Conservation (phyloP, 2,329 filamentous ascomycete species). For the Neofusicoccum kwambonambiense region DNA sequence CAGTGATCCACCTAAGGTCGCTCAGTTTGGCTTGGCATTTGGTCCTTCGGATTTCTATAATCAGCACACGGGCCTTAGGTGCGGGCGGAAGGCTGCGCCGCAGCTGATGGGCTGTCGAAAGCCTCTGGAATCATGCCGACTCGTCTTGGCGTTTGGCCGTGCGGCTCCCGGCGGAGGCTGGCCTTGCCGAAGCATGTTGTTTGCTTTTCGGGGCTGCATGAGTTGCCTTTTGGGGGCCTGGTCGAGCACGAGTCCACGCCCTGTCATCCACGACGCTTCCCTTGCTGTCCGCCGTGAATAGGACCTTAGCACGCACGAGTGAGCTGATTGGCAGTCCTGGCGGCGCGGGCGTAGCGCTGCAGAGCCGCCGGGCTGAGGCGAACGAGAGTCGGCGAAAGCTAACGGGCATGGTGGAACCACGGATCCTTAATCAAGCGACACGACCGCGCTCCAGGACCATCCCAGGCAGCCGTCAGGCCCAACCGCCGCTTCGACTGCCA, state of each 20-base stretch:
- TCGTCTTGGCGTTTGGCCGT: background rate
- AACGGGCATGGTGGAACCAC: background rate
- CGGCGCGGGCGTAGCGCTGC: background rate
- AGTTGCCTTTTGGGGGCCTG: background rate
- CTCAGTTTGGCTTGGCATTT: background rate
- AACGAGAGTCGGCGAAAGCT: background rate
- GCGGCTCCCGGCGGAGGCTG: background rate
- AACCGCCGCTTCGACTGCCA: background rate
- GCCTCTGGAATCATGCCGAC: background rate
- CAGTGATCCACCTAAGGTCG: background rate
- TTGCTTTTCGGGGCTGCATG: background rate
- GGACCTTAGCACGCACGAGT: background rate
- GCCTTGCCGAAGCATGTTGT: background rate
- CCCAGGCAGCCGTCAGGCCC: background rate
- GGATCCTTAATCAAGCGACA: conserved; percentile 4
- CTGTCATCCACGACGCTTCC: background rate
- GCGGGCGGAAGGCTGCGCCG: background rate
- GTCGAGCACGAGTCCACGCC: too few relatives aligned
- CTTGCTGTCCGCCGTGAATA: background rate
- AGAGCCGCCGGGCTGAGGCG: background rate
- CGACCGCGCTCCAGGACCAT: background rate
- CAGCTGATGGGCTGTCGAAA: background rate
- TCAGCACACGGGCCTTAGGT: background rate
- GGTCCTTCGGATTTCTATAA: conserved; percentile 7
- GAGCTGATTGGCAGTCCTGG: background rate